Base-by-base conservation (phyloP, 805 yeast species). In the Candida michaelii region DNA sequence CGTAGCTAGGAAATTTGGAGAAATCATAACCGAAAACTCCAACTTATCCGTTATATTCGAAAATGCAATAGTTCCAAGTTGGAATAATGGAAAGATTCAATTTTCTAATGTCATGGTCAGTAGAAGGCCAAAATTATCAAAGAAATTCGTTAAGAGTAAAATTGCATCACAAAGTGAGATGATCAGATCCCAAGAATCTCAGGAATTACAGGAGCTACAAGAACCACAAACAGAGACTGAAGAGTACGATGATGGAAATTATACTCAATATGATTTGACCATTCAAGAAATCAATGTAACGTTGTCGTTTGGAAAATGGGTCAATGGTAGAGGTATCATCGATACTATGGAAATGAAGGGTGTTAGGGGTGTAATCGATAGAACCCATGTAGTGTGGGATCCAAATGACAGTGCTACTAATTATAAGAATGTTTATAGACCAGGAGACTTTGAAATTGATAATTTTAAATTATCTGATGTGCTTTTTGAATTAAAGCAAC, bases 361-460 rank as follows among this genome's bases (percentile, higher is more conserved):
- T 0, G 65, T 93, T 39, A 73, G 99, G 44, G 99, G 99, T 2
- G 85, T 90, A 0, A 84, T 91, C 11, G 99, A 93, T 60, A 74
- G 99, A 49, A 80, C 95, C 0, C 91, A 85, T 60, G 93, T 93
- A 14, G 66, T 65, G 41, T 89, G 96, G 95, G 79, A 79, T 43
- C 82, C 84, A 3, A 77, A 82, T 36, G 95, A 87, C 56, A 90
- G 84, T 53, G 90, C 98, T 1, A 76, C 88, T 19, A 81, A 85
- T 55, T 89, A 88, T 63, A 79, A 79, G 54, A 85, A 88, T 56
- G 61, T 80, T 31, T 77, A 83, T 46, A 74, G 71, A 42, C 89
- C 90, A 0, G 98, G 97, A 6, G 99, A 93, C 65, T 91, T 95
- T 71, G 97, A 93, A 60, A 79, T 91, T 55, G 90, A 86, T 39